These are phyloP conservation scores for Beauveria australis DNA, from an alignment of 2,329 filamentous ascomycete genomes.

Conservation along the genomic window DNA sequence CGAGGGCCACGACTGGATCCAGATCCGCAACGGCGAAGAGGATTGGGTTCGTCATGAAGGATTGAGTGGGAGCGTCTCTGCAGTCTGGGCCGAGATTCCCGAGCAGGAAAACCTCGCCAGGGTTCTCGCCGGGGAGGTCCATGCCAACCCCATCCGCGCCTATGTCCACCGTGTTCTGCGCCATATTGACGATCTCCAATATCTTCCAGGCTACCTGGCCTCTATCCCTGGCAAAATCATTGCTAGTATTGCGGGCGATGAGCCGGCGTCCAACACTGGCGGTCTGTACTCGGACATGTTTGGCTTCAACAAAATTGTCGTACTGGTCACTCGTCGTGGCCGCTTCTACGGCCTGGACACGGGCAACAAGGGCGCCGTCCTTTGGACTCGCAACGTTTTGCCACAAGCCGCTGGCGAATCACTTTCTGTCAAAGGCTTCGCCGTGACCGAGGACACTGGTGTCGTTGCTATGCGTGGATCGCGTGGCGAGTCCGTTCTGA, in stretches of 20 bases:
- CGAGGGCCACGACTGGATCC: conserved; percentile 65
- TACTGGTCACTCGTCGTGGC: conserved; percentile 72
- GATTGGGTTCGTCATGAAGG: conserved; percentile 79
- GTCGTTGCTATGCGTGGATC: conserved; percentile 50
- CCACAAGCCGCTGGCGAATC: conserved; percentile 44
- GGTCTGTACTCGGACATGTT: conserved; percentile 64
- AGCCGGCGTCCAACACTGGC: conserved; percentile 33
- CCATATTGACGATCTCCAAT: conserved; percentile 68
- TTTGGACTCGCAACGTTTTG: conserved; percentile 65
- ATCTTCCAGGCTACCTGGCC: conserved; percentile 66
- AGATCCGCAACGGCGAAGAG: conserved; percentile 73
- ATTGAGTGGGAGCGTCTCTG: conserved; percentile 69
- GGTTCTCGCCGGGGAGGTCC: conserved; percentile 77
- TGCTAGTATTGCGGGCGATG: conserved; percentile 53
- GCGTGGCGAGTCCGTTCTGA: conserved; percentile 53
- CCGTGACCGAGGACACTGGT: conserved; percentile 49
- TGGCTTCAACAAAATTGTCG: conserved; percentile 77
- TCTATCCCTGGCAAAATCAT: conserved; percentile 61
- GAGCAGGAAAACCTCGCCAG: conserved; percentile 67
- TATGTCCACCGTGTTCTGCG: conserved; percentile 81
- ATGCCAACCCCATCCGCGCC: conserved; percentile 70
- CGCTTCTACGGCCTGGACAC: conserved; percentile 74
- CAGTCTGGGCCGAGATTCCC: conserved; percentile 70
- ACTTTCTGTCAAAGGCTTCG: conserved; percentile 62
- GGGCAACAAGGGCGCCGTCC: conserved; percentile 61